A percentile compares a stretch with the other conserved stretches of the same genome.
Evolutionary conservation across 2,329 filamentous ascomycete species (phyloP).

Genomic region (Fusarium abutilonis): DNA sequence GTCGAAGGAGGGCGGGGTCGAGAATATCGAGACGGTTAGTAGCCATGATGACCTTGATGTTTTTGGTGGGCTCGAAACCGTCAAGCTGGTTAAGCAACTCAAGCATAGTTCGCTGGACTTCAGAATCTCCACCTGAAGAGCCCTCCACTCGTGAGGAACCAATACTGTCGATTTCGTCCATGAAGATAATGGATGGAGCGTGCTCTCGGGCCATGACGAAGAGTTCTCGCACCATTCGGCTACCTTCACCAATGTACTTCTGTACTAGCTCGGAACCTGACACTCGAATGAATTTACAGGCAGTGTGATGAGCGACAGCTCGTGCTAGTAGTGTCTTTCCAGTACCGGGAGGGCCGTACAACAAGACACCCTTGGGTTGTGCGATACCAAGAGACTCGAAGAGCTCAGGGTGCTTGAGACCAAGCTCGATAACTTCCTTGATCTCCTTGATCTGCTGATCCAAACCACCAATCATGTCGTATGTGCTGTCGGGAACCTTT

Average conservation of each 20-base stretch:
- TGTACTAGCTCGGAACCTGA: constrained; percentile 96
- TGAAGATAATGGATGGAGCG: constrained; percentile 98
- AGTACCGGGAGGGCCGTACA: constrained; percentile 96
- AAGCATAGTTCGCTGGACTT: constrained; percentile 98
- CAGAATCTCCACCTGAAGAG: constrained; percentile 92
- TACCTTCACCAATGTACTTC: constrained; percentile 99
- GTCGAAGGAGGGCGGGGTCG: constrained; percentile 91
- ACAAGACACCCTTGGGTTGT: constrained; percentile 94
- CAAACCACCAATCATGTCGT: constrained; percentile 99
- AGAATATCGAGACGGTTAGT: constrained; percentile 98
- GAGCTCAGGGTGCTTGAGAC: constrained; percentile 96
- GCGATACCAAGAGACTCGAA: constrained; percentile 99
- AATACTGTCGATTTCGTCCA: constrained; percentile 99
- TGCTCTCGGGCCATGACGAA: constrained; percentile 99
- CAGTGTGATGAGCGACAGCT: constrained; percentile 97
- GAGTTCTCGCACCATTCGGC: constrained; percentile 96
- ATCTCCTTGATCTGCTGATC: constrained; percentile 99
- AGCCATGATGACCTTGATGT: constrained; percentile 99
- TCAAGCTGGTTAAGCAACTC: constrained; percentile 98
- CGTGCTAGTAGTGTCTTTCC: constrained; percentile 95
- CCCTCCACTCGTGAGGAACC: constrained; percentile 97
- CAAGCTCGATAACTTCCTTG: constrained; percentile 99
- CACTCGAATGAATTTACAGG: constrained; percentile 99
- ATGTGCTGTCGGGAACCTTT: constrained; percentile 99
- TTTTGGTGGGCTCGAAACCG: constrained; percentile 98